Evolutionary conservation across 225 moss, liverwort and hornwort genomes (phyloP), one percentile per base, ranked within the genome.

Genomic region (Antitrichia curtipendula): DNA sequence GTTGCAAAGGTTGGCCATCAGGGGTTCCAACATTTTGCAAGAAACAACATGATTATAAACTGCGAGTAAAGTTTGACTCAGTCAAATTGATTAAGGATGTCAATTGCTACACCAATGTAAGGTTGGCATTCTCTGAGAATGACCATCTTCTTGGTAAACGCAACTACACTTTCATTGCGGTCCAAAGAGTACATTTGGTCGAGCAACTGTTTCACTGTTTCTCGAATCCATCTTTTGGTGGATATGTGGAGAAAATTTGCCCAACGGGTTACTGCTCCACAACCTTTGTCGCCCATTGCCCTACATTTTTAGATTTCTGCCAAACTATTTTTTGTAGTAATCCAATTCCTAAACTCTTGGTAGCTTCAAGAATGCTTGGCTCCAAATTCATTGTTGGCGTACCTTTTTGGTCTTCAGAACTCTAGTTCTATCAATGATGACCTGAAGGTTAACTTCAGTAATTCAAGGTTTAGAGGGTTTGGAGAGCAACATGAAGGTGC

Each of bases 261-360:
- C 78, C 69, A 4, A 38, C 2, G 9, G 59, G 68, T n/a, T 82
- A 50, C 8, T 32, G 41, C 31, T 60, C 76, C 2, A 21, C 13
- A 2, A 75, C 74, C 34, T 82, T 82, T 20, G 58, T 89, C 28
- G 89, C 50, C 50, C 70, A 90, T 2, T 43, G 87, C 52, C 86
- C 83, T 36, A 78, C 63, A 18, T 90, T 90, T 78, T 12, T 90
- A 36, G 71, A 87, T 5, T 8, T 87, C 10, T 87, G 82, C 60
- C 4, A n/a, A 0, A 57, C 2, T 8, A 32, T 89, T 24, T 63
- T 31, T 7, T 12, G 1, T 5, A 28, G n/a, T 2, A 21, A 28
- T 3, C 0, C 9, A 15, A 7, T 28, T 50, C 86, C 86, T 32
- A 68, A 32, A 5, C 58, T 83, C 5, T 54, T 62, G 29, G 21